Evolutionary conservation across 768 basidiomycete species (phyloP).

Genomic region (Russula abietina): DNA sequence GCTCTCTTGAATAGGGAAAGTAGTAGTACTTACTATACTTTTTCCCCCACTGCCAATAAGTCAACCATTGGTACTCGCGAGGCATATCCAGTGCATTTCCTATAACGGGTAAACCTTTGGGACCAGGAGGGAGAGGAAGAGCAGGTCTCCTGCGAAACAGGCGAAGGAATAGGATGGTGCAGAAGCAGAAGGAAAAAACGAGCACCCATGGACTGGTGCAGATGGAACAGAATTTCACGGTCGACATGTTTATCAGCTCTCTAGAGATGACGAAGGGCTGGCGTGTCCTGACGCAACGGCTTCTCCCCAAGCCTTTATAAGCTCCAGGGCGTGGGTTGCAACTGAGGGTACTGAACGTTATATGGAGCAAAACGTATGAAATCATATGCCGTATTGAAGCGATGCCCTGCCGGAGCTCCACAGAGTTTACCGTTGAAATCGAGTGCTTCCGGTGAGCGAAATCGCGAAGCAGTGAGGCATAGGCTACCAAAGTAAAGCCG

Average conservation of each 20-base stretch:
- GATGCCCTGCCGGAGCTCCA: background rate
- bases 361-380: background rate
- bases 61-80: conserved; percentile 22
- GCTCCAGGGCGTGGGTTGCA: background rate
- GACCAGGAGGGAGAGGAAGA: conserved; percentile 27
- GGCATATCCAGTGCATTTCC: conserved; percentile 28
- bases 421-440: background rate
- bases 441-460: too few species aligned
- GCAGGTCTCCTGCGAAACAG: background rate
- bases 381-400: background rate
- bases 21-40: conserved; percentile 22
- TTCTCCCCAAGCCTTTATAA: conserved; percentile 10
- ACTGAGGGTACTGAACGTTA: background rate
- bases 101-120: conserved; percentile 24
- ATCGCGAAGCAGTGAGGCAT: background rate
- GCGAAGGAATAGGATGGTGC: background rate
- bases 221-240: background rate
- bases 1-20: background rate
- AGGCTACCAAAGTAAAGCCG: background rate
- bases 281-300: background rate
- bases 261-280: background rate
- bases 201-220: background rate
- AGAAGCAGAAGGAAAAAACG: conserved; percentile 4
- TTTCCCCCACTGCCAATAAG: conserved; percentile 25
- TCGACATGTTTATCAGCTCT: background rate